Percentiles rank a stretch among this genome's conserved stretches.
Conservation (phyloP, 169 alveolate genomes). For the Eimeria acervulina region DNA sequence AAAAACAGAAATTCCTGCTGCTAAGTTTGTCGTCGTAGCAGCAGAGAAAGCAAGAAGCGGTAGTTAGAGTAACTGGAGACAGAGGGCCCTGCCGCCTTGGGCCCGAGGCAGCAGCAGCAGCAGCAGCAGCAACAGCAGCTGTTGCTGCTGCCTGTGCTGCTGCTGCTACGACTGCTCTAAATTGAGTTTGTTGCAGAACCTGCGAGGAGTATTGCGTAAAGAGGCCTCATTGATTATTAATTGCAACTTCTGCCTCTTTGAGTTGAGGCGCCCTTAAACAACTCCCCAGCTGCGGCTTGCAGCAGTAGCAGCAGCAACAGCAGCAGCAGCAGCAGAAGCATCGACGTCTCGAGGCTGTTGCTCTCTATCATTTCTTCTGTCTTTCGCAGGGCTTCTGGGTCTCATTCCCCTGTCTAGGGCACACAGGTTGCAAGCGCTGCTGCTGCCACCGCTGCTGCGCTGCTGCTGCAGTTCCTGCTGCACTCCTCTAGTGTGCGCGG, state of each 20-base stretch:
- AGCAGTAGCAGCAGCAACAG: slow-evolving; percentile 33
- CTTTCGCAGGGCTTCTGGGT: neutral
- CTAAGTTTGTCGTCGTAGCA: neutral
- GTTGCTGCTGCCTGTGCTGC: neutral
- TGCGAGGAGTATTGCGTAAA: neutral
- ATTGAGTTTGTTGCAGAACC: neutral
- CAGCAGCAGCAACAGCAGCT: slow-evolving; percentile 10
- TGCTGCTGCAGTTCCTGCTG: neutral
- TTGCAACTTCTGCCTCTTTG: neutral
- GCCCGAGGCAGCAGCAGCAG: slow-evolving; percentile 12
- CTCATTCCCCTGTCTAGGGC: neutral
- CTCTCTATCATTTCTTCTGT: neutral
- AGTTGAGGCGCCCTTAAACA: neutral
- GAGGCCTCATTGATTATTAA: neutral
- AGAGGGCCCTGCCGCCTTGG: slow-evolving; percentile 22
- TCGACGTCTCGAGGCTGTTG: slow-evolving; percentile 31
- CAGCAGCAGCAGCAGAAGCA: slow-evolving; percentile 37
- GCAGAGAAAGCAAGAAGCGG: neutral
- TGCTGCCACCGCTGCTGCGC: slow-evolving; percentile 4
- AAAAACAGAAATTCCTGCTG: neutral
- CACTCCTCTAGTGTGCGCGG: neutral
- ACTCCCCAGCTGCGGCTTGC: neutral
- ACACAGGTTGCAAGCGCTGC: neutral
- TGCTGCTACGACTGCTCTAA: neutral
- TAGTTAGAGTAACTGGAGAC: neutral